A percentile compares a stretch with the other conserved stretches of the same genome.
Evolutionary conservation across 345 rosid genomes (phyloP).

Genomic region (Eucalyptus sp.): DNA sequence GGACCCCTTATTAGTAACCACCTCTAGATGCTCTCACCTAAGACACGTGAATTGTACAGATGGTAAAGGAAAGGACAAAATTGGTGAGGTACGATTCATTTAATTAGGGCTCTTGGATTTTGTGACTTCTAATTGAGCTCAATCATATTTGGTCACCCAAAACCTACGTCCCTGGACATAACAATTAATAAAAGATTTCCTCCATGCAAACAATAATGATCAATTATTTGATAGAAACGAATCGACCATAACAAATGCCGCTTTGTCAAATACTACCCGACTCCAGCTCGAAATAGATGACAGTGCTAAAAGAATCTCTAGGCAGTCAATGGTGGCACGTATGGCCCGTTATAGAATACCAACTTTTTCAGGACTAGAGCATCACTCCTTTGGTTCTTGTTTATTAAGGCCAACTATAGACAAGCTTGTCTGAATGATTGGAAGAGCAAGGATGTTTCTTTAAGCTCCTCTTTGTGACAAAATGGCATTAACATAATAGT

Average conservation of each 20-base stretch:
- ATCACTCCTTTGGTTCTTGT: not conserved
- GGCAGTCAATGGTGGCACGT: not conserved
- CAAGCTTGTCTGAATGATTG: not conserved
- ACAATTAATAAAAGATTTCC: not conserved
- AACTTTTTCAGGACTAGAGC: not conserved
- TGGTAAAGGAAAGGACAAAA: not conserved
- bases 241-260: not conserved
- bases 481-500: not conserved
- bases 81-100: not conserved
- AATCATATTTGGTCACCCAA: not conserved
- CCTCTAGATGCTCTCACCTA: not conserved
- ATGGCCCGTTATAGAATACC: not conserved
- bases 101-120: not conserved
- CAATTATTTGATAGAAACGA: not conserved
- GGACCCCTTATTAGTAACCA: not conserved
- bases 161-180: not conserved
- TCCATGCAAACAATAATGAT: not conserved
- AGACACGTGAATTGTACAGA: not conserved
- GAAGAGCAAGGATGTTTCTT: not conserved
- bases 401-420: not conserved
- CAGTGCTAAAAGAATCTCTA: not conserved
- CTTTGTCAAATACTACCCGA: not conserved
- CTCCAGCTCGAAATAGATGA: fast-evolving
- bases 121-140: not conserved
- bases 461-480: not conserved